phyloP scores from a whole-genome alignment of 2,329 filamentous ascomycete species.

The Canariomyces notabilis region DNA sequence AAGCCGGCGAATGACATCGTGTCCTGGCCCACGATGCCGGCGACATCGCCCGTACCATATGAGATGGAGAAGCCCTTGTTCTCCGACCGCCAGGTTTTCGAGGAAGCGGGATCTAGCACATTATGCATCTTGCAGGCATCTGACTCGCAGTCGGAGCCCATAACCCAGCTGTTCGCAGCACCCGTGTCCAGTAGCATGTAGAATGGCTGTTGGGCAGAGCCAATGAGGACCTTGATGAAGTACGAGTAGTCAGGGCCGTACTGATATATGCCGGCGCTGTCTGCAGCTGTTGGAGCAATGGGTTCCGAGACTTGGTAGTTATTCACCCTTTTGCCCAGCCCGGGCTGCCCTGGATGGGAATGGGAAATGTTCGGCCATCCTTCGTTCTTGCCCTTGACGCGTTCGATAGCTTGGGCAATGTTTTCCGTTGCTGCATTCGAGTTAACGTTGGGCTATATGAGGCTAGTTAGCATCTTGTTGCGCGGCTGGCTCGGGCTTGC shows the following conservation, averaged over 20 bases:
- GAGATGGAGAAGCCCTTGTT: conserved; percentile 56
- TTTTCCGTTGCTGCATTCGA: conserved; percentile 34
- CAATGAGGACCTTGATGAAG: conserved; percentile 54
- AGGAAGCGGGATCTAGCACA: conserved; percentile 62
- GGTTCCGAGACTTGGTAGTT: conserved; percentile 45
- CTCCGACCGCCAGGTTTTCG: conserved; percentile 54
- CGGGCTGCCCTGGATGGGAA: conserved; percentile 15
- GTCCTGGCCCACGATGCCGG: conserved; percentile 62
- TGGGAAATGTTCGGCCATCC: conserved; percentile 21
- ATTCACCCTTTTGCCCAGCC: conserved; percentile 39
- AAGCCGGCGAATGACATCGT: conserved; percentile 62
- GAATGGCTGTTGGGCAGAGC: conserved; percentile 48
- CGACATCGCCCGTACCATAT: conserved; percentile 74
- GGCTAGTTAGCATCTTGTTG: conserved; percentile 12
- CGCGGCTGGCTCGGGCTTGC: background rate
- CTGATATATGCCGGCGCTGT: conserved; percentile 54
- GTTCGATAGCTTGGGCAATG: conserved; percentile 36
- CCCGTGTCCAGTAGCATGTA: conserved; percentile 64
- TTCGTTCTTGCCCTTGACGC: conserved; percentile 39
- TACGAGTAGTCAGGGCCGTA: conserved; percentile 64
- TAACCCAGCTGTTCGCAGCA: conserved; percentile 76
- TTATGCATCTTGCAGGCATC: conserved; percentile 64
- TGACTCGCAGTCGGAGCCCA: conserved; percentile 63
- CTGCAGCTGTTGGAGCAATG: conserved; percentile 38
- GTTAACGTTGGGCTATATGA: conserved; percentile 31